phyloP scores from a whole-genome alignment of 345 rosid genomes.

The Ceriops tagal region DNA sequence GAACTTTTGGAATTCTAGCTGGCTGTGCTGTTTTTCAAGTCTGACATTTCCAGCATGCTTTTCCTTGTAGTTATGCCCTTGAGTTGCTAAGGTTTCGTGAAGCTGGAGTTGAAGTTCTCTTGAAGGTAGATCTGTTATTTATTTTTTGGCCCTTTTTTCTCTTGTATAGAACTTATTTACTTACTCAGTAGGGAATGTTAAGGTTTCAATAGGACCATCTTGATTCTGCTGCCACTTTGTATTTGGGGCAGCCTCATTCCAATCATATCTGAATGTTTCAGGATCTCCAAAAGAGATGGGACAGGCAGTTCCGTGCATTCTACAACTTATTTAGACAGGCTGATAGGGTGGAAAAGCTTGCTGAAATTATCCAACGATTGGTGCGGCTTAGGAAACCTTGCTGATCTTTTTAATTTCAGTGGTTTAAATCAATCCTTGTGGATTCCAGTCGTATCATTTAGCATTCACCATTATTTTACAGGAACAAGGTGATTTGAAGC shows the following conservation, averaged over 20 bases:
- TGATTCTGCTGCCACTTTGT: slow-evolving; percentile 8
- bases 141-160: too few species aligned
- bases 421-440: not conserved
- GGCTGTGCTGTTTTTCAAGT: not conserved
- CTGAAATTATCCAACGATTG: slow-evolving; percentile 75
- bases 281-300: slow-evolving; percentile 93
- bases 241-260: not conserved
- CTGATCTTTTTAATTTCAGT: not conserved
- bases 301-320: slow-evolving; percentile 89
- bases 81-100: slow-evolving; percentile 85
- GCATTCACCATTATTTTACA: slow-evolving; percentile 24
- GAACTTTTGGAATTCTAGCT: not conserved
- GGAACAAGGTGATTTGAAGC: slow-evolving; percentile 99
- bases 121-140: slow-evolving; percentile 44
- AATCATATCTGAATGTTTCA: slow-evolving; percentile 32
- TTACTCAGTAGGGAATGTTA: not conserved
- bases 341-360: slow-evolving; percentile 89
- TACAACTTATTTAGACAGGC: slow-evolving; percentile 95
- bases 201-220: slow-evolving; percentile 26
- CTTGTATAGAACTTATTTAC: too few species aligned
- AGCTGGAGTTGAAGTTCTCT: slow-evolving; percentile 90
- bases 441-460: not conserved
- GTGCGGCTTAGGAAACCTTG: slow-evolving; percentile 34
- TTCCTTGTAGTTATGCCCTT: slow-evolving; percentile 71
- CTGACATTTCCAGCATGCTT: slow-evolving; percentile 24